Evolutionary conservation across 345 rosid genomes (phyloP).

Genomic region (Erodium maritimum): DNA sequence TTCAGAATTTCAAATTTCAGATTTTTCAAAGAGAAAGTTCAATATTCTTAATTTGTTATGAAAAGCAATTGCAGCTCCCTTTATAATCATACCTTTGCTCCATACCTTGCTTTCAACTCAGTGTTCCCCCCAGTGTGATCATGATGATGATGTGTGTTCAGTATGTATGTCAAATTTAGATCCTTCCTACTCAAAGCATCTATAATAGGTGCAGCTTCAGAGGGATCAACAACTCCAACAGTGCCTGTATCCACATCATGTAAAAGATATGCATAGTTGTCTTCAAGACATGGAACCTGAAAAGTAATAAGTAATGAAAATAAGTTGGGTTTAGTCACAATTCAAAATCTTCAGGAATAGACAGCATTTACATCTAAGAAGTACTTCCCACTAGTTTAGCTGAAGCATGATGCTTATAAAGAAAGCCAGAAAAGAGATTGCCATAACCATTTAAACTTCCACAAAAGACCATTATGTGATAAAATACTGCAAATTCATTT

Average conservation of each 20-base stretch:
- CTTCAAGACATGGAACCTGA: constrained; percentile 86
- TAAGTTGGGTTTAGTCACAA: too few relatives aligned
- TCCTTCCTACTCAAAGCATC: constrained; percentile 75
- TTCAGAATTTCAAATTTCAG: not conserved
- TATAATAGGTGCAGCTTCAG: constrained; percentile 77
- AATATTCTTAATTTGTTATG: not conserved
- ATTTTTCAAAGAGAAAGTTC: not conserved
- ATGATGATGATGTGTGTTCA: constrained; percentile 91
- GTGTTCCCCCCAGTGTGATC: constrained; percentile 86
- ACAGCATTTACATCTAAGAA: not conserved
- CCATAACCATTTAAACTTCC: not conserved
- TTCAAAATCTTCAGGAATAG: not conserved
- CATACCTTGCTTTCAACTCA: constrained; percentile 90
- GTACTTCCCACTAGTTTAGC: not conserved
- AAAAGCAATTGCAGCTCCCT: not conserved
- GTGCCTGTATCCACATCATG: constrained; percentile 95
- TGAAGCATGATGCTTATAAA: too few relatives aligned
- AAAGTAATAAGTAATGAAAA: constrained; percentile 1
- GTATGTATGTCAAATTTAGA: constrained; percentile 74
- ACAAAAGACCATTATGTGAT: not conserved
- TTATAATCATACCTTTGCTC: constrained; percentile 74
- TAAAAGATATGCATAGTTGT: constrained; percentile 87
- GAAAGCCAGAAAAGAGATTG: not conserved
- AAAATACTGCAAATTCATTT: not conserved
- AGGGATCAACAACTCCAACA: constrained; percentile 97